Evolutionary conservation across 2,329 filamentous ascomycete species (phyloP), one percentile per base, ranked within the genome.

Genomic region (Talaromyces islandicus): DNA sequence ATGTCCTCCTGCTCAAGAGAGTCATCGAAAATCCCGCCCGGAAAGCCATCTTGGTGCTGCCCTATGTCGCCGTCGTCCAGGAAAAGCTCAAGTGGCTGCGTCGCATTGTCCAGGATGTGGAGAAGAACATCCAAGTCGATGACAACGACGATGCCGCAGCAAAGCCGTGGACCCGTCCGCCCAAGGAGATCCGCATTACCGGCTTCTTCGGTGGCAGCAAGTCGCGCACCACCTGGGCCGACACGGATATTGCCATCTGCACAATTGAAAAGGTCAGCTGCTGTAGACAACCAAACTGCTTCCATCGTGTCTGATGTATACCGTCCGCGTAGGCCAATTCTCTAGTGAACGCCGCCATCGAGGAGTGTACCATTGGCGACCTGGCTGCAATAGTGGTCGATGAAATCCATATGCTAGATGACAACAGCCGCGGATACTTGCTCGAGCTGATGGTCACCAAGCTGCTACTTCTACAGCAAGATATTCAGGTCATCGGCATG

Each of bases 371-470:
- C 3, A 82, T 91, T 61, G 77, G 80, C n/a, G 80, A 85, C 21
- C 75, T 92, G 50, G 84, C 83, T 53, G 78, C 86, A 11, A 83
- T 91, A 19, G 87, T 92, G 14, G 77, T 92, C 35, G 89, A 92
- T 67, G 89, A 92, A 69, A 76, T 92, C n/a, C 89, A 92, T 70
- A 91, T 92, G 88, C 80, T 92, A 51, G 87, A 91, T 66, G 89
- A 92, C 69, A 87, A 88, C 63, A 83, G 87, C 64, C 84, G 89
- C 12, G 89, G 89, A 4, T 92, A 92, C 69, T 78, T 92, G 1
- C 77, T 92, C 58, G 89, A 92, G 69, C 77, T 92, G 6, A 84
- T 91, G 74, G 85, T 87, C 5, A 89, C 88, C 3, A 92, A 92
- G 68, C 69, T 92, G 30, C 75, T 91, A n/a, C 83, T 85, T 60